Conservation (phyloP, 148 eudicot genomes). For the Diospyros lotus region DNA sequence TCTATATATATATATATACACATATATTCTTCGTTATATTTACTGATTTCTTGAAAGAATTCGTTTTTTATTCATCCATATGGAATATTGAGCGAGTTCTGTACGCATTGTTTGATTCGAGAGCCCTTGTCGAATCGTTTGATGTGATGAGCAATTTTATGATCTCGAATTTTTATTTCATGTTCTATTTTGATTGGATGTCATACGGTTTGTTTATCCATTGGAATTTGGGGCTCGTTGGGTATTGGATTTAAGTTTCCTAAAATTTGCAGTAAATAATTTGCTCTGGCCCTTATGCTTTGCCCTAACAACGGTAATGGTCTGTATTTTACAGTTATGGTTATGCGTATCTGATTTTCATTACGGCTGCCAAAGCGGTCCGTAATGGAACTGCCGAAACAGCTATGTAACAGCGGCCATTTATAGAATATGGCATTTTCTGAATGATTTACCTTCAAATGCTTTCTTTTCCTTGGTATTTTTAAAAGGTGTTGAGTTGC, state of each 20-base stretch:
- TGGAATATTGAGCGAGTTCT: too few relatives aligned
- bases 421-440: too few relatives aligned
- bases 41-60: too few relatives aligned
- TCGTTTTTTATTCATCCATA: too few relatives aligned
- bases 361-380: too few relatives aligned
- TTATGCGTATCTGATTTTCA: too few relatives aligned
- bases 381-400: too few relatives aligned
- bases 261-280: not conserved
- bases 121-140: not conserved
- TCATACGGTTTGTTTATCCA: not conserved
- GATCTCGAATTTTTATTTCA: not conserved
- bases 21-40: not conserved
- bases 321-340: too few relatives aligned
- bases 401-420: too few relatives aligned
- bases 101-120: not conserved
- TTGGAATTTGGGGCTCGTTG: not conserved
- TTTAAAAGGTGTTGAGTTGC: not conserved
- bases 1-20: too few relatives aligned
- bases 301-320: too few relatives aligned
- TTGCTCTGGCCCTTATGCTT: not conserved
- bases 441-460: not conserved
- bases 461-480: not conserved
- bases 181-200: not conserved
- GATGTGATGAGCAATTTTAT: not conserved
- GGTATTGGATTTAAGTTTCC: not conserved